Percentiles rank a stretch among this genome's conserved stretches.
phyloP scores from a whole-genome alignment of 257 asterid species.

The Prunella vulgaris region DNA sequence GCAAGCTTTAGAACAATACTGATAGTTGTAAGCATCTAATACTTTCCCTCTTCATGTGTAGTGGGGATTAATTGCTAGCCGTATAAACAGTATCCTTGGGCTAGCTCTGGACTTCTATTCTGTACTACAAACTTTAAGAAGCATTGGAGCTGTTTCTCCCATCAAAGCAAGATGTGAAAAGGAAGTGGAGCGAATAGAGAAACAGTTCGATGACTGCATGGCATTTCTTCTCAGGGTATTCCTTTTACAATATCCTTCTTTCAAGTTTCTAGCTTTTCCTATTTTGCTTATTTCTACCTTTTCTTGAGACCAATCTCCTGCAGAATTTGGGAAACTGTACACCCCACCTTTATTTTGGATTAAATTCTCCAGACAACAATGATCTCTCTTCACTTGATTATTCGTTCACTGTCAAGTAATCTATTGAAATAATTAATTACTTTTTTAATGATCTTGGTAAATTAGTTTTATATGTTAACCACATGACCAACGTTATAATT shows the following conservation, averaged over 20 bases:
- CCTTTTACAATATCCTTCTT: constrained; percentile 18
- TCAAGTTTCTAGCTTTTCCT: background rate
- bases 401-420: no score
- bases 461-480: background rate
- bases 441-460: background rate
- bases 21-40: constrained; percentile 14
- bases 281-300: background rate
- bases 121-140: constrained; percentile 58
- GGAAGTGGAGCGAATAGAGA: constrained; percentile 86
- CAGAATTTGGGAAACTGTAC: background rate
- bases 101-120: constrained; percentile 87
- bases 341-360: background rate
- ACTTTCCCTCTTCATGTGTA: constrained; percentile 21
- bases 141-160: constrained; percentile 73
- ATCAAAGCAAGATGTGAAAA: constrained; percentile 75
- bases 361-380: no score
- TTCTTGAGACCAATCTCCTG: background rate
- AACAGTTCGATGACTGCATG: constrained; percentile 89
- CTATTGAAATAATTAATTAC: no score
- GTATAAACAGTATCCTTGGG: constrained; percentile 84
- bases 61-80: constrained; percentile 96
- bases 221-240: constrained; percentile 85
- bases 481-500: background rate
- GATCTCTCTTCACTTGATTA: no score
- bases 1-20: background rate